A percentile compares a stretch with the other conserved stretches of the same genome.
These are phyloP conservation scores for Calonectria pseudoreteaudii DNA, from an alignment of 2,329 filamentous ascomycete genomes.

Conservation along the genomic window DNA sequence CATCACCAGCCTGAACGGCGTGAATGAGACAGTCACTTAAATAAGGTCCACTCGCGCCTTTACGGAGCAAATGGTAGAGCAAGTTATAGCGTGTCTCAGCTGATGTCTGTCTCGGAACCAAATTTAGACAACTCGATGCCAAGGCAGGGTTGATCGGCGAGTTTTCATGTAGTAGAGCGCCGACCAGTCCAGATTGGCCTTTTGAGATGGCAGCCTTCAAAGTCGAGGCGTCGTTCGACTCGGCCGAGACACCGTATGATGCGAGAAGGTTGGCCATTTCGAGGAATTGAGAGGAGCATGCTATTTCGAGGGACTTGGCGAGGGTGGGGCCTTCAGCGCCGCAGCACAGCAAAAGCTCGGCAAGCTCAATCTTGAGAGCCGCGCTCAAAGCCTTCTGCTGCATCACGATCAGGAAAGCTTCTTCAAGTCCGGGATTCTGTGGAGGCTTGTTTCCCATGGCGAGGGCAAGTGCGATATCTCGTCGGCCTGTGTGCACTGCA, in stretches of 20 bases:
- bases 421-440: constrained; percentile 58
- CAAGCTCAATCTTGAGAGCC: constrained; percentile 62
- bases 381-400: constrained; percentile 59
- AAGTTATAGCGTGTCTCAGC: constrained; percentile 59
- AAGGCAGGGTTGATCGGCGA: constrained; percentile 56
- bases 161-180: constrained; percentile 59
- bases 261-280: constrained; percentile 68
- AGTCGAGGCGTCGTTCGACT: constrained; percentile 63
- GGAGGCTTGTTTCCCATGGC: constrained; percentile 66
- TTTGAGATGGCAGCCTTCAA: constrained; percentile 60
- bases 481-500: constrained; percentile 60
- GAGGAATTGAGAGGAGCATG: constrained; percentile 62
- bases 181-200: constrained; percentile 59
- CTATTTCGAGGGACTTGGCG: constrained; percentile 60
- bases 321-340: constrained; percentile 66
- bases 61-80: constrained; percentile 59
- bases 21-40: constrained; percentile 64
- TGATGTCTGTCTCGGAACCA: constrained; percentile 60
- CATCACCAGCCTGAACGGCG: constrained; percentile 61
- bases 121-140: constrained; percentile 63
- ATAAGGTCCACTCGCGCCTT: constrained; percentile 60
- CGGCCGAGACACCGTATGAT: constrained; percentile 65
- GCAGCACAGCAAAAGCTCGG: constrained; percentile 68
- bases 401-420: constrained; percentile 62
- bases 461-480: constrained; percentile 67